These are phyloP conservation scores for Fusarium illudens DNA, from an alignment of 2,329 filamentous ascomycete species.

Conservation along the genomic window DNA sequence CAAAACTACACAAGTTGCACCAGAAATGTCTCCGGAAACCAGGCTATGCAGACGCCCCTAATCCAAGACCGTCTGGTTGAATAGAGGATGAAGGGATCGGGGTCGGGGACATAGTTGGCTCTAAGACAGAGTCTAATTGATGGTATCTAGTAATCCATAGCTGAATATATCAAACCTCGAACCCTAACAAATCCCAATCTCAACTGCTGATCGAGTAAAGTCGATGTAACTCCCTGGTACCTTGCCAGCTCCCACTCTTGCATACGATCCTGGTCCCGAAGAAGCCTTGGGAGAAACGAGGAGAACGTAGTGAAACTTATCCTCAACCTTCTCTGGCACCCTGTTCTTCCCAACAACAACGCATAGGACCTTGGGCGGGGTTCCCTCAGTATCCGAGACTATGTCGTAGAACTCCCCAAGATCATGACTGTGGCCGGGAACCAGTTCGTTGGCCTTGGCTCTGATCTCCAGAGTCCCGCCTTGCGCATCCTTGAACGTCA, in stretches of 20 bases:
- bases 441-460: not conserved
- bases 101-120: not conserved
- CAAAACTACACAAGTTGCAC: not conserved
- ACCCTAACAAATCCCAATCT: not conserved
- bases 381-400: not conserved
- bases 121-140: not conserved
- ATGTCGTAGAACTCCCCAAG: not conserved
- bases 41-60: not conserved
- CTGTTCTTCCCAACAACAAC: conserved; percentile 6
- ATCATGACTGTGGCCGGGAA: not conserved
- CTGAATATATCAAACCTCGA: not conserved
- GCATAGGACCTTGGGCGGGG: not conserved
- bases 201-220: not conserved
- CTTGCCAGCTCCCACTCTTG: conserved; percentile 1
- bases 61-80: not conserved
- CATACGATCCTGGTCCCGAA: not conserved
- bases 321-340: not conserved
- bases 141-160: not conserved
- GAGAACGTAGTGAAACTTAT: not conserved
- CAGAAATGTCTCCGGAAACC: not conserved
- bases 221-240: not conserved
- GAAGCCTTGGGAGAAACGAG: not conserved
- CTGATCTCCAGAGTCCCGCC: not conserved
- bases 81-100: not conserved
- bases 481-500: not conserved